Percentiles rank a stretch among this genome's conserved stretches.
Conservation (phyloP, 2,329 filamentous ascomycete genomes). For the Furcasterigmium furcatum region DNA sequence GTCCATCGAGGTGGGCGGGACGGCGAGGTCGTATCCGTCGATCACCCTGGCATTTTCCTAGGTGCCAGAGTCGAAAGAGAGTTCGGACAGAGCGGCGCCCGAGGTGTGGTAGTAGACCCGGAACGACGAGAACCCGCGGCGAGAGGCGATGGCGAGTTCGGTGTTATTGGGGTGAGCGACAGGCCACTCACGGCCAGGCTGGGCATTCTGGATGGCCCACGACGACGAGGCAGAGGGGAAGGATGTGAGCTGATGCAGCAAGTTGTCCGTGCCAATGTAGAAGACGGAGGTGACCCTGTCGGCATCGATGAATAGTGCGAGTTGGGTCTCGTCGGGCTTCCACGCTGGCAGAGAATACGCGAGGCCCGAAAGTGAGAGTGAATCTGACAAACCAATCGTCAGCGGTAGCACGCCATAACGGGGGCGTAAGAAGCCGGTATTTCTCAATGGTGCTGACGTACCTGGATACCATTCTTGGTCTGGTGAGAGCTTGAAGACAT, state of each 20-base stretch:
- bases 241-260: constrained; percentile 21
- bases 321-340: constrained; percentile 8
- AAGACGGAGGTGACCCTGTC: constrained; percentile 25
- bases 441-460: constrained; percentile 15
- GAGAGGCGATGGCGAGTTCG: not conserved
- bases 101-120: not conserved
- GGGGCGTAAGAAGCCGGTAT: too few relatives aligned
- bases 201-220: not conserved
- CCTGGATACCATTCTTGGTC: constrained; percentile 27
- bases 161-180: not conserved
- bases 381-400: constrained; percentile 7
- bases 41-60: too few relatives aligned
- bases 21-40: too few relatives aligned
- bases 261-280: constrained; percentile 32
- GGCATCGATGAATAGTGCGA: constrained; percentile 25
- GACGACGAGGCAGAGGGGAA: not conserved
- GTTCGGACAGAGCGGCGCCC: not conserved
- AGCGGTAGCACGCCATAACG: not conserved
- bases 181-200: not conserved
- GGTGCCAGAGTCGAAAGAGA: not conserved
- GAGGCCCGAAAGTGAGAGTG: constrained; percentile 8
- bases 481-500: constrained; percentile 20
- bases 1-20: too few relatives aligned
- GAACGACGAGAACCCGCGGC: not conserved
- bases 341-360: not conserved